Percentiles rank a stretch among this genome's conserved stretches.
These are phyloP conservation scores for Metarhizium sp. DNA, from an alignment of 2,329 filamentous ascomycete species.

Conservation along the genomic window DNA sequence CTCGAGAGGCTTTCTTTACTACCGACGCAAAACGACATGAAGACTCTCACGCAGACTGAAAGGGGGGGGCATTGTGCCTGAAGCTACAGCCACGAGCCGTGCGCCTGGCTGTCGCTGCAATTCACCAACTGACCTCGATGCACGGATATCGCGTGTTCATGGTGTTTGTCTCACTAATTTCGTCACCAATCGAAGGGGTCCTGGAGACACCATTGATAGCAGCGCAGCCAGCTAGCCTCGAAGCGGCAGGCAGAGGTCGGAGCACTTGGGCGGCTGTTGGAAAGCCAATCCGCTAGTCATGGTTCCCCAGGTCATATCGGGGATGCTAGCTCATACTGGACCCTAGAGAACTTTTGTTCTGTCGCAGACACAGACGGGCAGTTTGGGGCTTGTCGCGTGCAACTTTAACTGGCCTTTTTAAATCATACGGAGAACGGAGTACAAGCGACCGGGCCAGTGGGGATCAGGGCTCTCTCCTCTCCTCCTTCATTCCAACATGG, in stretches of 20 bases:
- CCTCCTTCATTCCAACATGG: background rate
- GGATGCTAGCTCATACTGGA: background rate
- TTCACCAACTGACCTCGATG: background rate
- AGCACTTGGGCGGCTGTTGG: background rate
- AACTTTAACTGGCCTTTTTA: background rate
- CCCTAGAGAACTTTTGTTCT: background rate
- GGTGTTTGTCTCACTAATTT: too few relatives aligned
- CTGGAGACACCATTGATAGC: background rate
- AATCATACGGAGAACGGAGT: background rate
- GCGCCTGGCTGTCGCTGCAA: background rate
- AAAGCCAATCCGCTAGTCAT: background rate
- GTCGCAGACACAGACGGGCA: background rate
- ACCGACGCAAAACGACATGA: too few relatives aligned
- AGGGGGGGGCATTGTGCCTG: too few relatives aligned
- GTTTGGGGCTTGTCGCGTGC: background rate
- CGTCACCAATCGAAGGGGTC: background rate
- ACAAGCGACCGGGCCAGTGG: background rate
- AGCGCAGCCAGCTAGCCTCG: background rate
- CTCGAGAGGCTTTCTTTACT: too few relatives aligned
- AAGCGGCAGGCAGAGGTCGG: background rate
- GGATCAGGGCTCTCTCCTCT: background rate
- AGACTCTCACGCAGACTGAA: too few relatives aligned
- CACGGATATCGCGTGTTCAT: too few relatives aligned
- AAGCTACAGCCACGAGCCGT: background rate
- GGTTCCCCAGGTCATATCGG: background rate